Evolutionary conservation across 768 basidiomycete genomes (phyloP), one percentile per base, ranked within the genome.

Genomic region (Rhodotorula kratochvilovae): DNA sequence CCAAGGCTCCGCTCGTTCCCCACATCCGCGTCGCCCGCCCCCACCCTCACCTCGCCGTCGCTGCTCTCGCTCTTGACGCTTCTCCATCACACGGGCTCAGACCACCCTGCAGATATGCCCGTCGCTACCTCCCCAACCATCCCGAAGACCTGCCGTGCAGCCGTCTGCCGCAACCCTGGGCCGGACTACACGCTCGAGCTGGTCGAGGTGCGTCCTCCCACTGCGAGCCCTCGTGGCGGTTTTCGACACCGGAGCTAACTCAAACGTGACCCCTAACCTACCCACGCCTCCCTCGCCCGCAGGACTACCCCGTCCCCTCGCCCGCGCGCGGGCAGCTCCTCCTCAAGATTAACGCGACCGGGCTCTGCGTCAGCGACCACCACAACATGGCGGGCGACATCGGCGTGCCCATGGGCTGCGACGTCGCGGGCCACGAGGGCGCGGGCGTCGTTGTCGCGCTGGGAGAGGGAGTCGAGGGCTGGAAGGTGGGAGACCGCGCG

Each of bases 361-460:
- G 67, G 21, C 17, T 54, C 31, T 56, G n/a, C 46, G 43, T 46
- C n/a, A 31, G 36, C 15, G n/a, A 54, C 27, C 21, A 16, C 31
- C 21, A 46, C 45, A 39, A 19, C 59, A 51, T 67, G 48, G 21
- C 27, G 4, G 48, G 85, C 54, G 92, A 93, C 78, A 92, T 91
- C 91, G 91, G 91, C 2, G 64, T 89, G 21, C 89, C 88, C 0
- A 85, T 90, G 59, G 85, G 89, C 63, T 54, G 31, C 29, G 42
- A 43, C 11, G 45, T 42, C 25, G 89, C 89, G 19, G 89, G 91
- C 0, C 91, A 92, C 77, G 89, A 91, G 80, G 91, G 90, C 70
- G 90, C 90, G 21, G 90, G 91, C 27, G 81, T 84, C 54, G 81
- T 93, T 62, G 87, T 91, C 45, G 90, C 90, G 35, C 89, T 92